Evolutionary conservation across 495 filamentous ascomycete genomes (phyloP).

Genomic region (Penicillium silybi): DNA sequence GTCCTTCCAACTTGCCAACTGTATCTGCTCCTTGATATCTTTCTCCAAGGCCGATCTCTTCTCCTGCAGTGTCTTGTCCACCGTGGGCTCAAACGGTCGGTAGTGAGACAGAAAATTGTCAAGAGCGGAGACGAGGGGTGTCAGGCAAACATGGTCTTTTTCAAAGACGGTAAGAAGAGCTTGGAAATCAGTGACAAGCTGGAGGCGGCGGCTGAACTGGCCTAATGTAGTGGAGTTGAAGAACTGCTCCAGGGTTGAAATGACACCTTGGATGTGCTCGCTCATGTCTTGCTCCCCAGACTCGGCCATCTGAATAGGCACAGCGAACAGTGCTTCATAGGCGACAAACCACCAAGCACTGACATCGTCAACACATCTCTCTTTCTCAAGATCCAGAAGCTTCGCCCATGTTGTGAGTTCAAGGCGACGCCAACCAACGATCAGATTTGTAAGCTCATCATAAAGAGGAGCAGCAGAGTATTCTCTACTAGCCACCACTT

Average conservation of each 20-base stretch:
- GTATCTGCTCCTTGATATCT: constrained; percentile 79
- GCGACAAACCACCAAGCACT: constrained; percentile 95
- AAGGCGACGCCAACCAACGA: constrained; percentile 82
- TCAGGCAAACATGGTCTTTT: constrained; percentile 51
- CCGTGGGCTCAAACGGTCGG: constrained; percentile 59
- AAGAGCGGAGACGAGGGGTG: constrained; percentile 53
- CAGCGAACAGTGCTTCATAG: constrained; percentile 79
- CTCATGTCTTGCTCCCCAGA: constrained; percentile 51
- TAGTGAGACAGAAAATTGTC: constrained; percentile 75
- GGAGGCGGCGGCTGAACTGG: constrained; percentile 70
- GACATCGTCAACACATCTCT: constrained; percentile 69
- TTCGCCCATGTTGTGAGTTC: constrained; percentile 90
- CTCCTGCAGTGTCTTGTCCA: constrained; percentile 57
- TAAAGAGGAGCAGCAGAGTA: constrained; percentile 66
- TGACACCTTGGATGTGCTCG: constrained; percentile 60
- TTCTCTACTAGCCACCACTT: constrained; percentile 76
- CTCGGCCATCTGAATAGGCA: constrained; percentile 60
- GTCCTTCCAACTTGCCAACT: constrained; percentile 93
- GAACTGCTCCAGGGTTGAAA: constrained; percentile 70
- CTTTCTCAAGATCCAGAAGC: constrained; percentile 80
- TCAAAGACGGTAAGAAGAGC: constrained; percentile 45
- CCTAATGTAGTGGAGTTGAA: constrained; percentile 70
- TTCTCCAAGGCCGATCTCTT: constrained; percentile 70
- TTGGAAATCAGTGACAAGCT: constrained; percentile 68
- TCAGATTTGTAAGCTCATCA: constrained; percentile 67